Base-by-base conservation (phyloP, 75 land plant species). In the Cunninghamia lanceolata region DNA sequence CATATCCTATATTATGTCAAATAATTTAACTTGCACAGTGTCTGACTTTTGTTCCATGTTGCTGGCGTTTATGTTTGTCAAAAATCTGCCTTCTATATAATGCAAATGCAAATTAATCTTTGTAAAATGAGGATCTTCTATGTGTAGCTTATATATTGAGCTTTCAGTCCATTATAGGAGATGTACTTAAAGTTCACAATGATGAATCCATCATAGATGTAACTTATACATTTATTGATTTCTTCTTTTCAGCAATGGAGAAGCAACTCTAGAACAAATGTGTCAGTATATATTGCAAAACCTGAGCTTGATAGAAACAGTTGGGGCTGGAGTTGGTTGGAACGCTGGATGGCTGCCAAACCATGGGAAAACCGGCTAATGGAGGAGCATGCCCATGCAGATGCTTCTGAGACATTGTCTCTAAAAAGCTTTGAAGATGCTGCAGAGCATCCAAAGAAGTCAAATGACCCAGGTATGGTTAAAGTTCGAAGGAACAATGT, bases 291-390 rank as follows among this genome's bases (percentile, higher is more conserved):
- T 34, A 82, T n/a, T 43, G 32, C 77, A 1, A 70, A 75, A 85
- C 77, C 88, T 52, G 96, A 92, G 39, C 87, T 93, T 14, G 98
- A 94, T 86, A 95, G 89, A 89, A 89, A 83, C 36, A 92, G 89
- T 74, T 95, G 99, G 99, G 95, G 97, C 50, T 97, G 98, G 96
- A 95, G 94, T 85, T 96, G 96, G 96, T 84, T 95, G 52, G 99
- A 97, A 88, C 88, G 99, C 2, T 95, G 99, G 99, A 94, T 96
- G 96, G 93, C 99, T 9, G 96, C 97, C 3, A 90, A 92, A 86
- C 99, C 99, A 14, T 97, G 99, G 99, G 99, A 97, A 86, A 95
- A 87, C 59, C 89, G 96, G 70, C 71, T 92, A 83, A 92, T 93
- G 89, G 93, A 93, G 73, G 89, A 94, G 87, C 66, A 71, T 14